phyloP scores from a whole-genome alignment of 257 asterid genomes.

The Nyctanthes arbortristis region DNA sequence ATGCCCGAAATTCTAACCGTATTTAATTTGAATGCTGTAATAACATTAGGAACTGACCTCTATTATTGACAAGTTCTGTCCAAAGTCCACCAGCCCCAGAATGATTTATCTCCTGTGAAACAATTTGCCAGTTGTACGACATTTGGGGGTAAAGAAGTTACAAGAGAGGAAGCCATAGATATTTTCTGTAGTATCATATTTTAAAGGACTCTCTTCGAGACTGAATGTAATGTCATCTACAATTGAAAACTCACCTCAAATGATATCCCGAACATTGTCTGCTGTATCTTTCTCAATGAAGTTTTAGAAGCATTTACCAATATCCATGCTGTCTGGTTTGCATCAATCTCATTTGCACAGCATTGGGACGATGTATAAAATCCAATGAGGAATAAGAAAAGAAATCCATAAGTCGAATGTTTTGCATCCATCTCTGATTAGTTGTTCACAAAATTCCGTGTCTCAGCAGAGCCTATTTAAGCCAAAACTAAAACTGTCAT shows the following conservation, averaged over 20 bases:
- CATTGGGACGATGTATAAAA: constrained; percentile 32
- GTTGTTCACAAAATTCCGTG: constrained; percentile 27
- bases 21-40: not conserved
- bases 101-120: constrained; percentile 82
- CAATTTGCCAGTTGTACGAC: constrained; percentile 1
- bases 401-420: constrained; percentile 23
- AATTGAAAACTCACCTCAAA: constrained; percentile 66
- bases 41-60: constrained; percentile 55
- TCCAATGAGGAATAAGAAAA: constrained; percentile 37
- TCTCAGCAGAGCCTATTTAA: constrained; percentile 21
- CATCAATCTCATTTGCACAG: constrained; percentile 36
- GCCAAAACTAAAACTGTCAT: constrained; percentile 8
- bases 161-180: no score
- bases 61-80: constrained; percentile 93
- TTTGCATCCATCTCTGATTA: constrained; percentile 57
- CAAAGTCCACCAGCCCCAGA: constrained; percentile 97
- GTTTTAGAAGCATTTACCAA: constrained; percentile 53
- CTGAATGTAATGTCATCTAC: not conserved
- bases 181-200: not conserved
- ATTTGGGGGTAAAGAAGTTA: not conserved
- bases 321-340: constrained; percentile 53
- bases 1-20: not conserved
- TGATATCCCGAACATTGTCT: constrained; percentile 75
- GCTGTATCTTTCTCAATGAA: constrained; percentile 50
- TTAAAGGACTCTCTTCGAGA: not conserved